Percentiles rank a stretch among this genome's conserved stretches.
phyloP scores from a whole-genome alignment of 768 basidiomycete species.

The Hericium rajendrae region DNA sequence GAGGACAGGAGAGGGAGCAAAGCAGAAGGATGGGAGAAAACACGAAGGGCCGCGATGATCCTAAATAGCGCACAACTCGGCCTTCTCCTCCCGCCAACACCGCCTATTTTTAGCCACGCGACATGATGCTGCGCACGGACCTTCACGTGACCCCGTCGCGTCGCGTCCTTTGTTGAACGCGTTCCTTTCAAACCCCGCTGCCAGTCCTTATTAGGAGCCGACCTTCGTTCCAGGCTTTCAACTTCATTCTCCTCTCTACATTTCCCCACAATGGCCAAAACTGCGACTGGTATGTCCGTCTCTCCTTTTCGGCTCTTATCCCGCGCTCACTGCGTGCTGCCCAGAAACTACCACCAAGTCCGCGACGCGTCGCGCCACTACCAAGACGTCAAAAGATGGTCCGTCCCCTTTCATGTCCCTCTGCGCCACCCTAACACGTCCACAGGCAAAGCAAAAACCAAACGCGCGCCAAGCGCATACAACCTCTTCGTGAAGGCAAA shows the following conservation, averaged over 20 bases:
- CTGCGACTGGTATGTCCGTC: constrained; percentile 33
- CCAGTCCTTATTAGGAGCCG: constrained; percentile 4
- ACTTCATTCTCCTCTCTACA: not conserved
- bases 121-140: not conserved
- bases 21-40: constrained; percentile 4
- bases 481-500: constrained; percentile 46
- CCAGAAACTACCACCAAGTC: constrained; percentile 44
- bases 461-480: constrained; percentile 51
- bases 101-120: not conserved
- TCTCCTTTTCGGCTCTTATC: not conserved
- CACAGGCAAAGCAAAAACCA: constrained; percentile 27
- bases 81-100: not conserved
- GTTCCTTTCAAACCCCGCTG: constrained; percentile 17
- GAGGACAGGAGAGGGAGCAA: constrained; percentile 4
- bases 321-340: constrained; percentile 1
- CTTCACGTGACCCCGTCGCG: not conserved
- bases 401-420: constrained; percentile 11
- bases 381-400: constrained; percentile 20
- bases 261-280: constrained; percentile 38
- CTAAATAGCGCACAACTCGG: not conserved
- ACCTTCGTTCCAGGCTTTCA: not conserved
- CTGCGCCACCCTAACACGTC: constrained; percentile 19
- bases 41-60: not conserved
- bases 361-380: constrained; percentile 45
- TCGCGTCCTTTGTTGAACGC: constrained; percentile 9